Base-by-base conservation (phyloP, 805 yeast species). In the Myxozyma kluyveri region DNA sequence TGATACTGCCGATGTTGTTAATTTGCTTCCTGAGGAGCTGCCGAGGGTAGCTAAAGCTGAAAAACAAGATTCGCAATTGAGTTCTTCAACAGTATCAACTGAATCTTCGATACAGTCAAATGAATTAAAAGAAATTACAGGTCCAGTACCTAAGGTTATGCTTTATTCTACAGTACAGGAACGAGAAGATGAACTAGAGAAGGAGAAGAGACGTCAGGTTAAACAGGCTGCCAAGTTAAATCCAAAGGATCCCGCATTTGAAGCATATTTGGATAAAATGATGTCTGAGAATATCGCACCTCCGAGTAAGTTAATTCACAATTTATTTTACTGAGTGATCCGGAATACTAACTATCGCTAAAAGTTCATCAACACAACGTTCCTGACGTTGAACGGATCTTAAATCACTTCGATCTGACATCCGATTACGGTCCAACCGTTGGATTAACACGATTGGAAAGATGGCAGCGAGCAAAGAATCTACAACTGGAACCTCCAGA, bases 381-480 rank as follows among this genome's bases (percentile, higher is more conserved):
- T n/a, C 41, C 60, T 32, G 42, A 53, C 0, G 66, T 64, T 9
- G 69, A 68, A 19, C 61, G 63, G 41, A 46, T 72, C 33, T 62
- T 72, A 23, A 61, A 59, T 31, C 61, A 60, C 17, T 72, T 72
- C 50, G 76, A 72, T 41, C 44, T 69, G 46, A 57, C 61, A 2
- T 38, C 64, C 1, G 57, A 55, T 18, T 72, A 64, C 49, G 76
- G 76, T 1, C 76, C 76, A 1, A 59, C 65, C n/a, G 64, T 62
- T 5, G 76, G 76, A 1, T 47, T 72, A 39, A 61, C 70, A 1
- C 52, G 76, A 24, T 50, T 72, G 18, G 64, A 69, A 33, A 60
- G 76, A 19, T 72, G 74, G 73, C 41, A 66, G 3, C 56, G 76
- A 23, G 75, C 76, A 1, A 50, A 60, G 5, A 57, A 54, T 37